Base-by-base conservation (phyloP, 176 grass and related monocot genomes). In the Panicum miliaceum region DNA sequence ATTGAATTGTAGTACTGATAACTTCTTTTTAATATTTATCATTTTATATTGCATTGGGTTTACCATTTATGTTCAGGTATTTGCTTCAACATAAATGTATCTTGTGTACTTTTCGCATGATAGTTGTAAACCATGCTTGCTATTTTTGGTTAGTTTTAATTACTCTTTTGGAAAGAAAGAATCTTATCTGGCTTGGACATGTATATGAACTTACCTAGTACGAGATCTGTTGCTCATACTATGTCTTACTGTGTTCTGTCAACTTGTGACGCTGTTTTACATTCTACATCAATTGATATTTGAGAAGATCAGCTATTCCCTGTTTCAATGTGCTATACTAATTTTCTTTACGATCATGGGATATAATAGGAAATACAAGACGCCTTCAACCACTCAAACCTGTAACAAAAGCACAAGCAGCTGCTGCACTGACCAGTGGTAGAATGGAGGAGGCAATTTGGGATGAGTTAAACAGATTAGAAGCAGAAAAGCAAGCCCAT, bases 341-440 rank as follows among this genome's bases (percentile, higher is more conserved):
- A 15, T 60, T 92, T n/a, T 82, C 37, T 58, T 72, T 80, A 38
- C 6, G 20, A 78, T 86, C 2, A 46, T 68, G 84, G 54, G n/a
- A 75, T 86, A 26, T 90, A 25, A 38, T 88, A 99, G 93, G 96
- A 84, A 99, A 99, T 60, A 92, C 91, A 26, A 99, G 96, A 80
- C 88, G 90, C 58, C 93, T 99, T 84, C 93, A 90, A 88, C 96
- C 91, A 58, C 76, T 89, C 79, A 99, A 86, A 78, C 91, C 91
- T 84, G 93, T 96, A 77, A 99, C 90, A 58, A 99, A 92, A 89
- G 96, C 89, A 56, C 96, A 99, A 82, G 93, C 86, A 59, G 96
- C 96, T 42, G 91, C 92, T 82, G 91, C 91, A 47, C 66, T 99
- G 43, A 92, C 85, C 71, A 87, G 81, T 89, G 96, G 96, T 59